phyloP scores from a whole-genome alignment of 768 basidiomycete genomes.

The Boletus sp. region DNA sequence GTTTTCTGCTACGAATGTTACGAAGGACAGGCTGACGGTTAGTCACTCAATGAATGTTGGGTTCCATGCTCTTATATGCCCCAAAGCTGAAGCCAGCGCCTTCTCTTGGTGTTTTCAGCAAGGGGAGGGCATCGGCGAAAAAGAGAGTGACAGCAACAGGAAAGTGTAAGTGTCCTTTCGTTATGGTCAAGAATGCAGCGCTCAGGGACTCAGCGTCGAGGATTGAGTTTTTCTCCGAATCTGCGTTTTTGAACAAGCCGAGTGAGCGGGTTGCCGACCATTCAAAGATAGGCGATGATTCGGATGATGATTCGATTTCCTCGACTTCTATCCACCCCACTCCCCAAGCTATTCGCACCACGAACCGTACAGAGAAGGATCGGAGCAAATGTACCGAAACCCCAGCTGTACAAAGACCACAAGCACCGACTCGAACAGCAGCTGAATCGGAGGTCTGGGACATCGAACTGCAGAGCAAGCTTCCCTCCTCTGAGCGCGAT shows the following conservation, averaged over 20 bases:
- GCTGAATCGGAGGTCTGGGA: conserved; percentile 51
- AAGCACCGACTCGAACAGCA: not conserved
- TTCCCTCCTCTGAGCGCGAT: conserved; percentile 20
- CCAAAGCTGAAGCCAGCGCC: conserved; percentile 29
- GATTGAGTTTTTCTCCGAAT: conserved; percentile 44
- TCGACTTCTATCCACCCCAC: conserved; percentile 18
- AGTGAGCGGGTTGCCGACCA: conserved; percentile 5
- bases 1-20: conserved; percentile 37
- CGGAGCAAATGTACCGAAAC: not conserved
- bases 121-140: conserved; percentile 34
- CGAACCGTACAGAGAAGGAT: conserved; percentile 1
- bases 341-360: conserved; percentile 4
- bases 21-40: conserved; percentile 36
- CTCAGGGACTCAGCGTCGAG: conserved; percentile 13
- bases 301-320: conserved; percentile 10
- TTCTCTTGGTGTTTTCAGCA: conserved; percentile 35
- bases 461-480: conserved; percentile 43
- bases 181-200: not conserved
- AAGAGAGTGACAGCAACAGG: conserved; percentile 14
- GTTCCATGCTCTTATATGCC: conserved; percentile 1
- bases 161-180: conserved; percentile 11
- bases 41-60: not conserved
- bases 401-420: not conserved
- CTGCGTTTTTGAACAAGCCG: conserved; percentile 39
- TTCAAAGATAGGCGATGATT: conserved; percentile 3